Percentiles rank a stretch among this genome's conserved stretches.
phyloP scores from a whole-genome alignment of 495 filamentous ascomycete species.

The Cetradonia linearis region DNA sequence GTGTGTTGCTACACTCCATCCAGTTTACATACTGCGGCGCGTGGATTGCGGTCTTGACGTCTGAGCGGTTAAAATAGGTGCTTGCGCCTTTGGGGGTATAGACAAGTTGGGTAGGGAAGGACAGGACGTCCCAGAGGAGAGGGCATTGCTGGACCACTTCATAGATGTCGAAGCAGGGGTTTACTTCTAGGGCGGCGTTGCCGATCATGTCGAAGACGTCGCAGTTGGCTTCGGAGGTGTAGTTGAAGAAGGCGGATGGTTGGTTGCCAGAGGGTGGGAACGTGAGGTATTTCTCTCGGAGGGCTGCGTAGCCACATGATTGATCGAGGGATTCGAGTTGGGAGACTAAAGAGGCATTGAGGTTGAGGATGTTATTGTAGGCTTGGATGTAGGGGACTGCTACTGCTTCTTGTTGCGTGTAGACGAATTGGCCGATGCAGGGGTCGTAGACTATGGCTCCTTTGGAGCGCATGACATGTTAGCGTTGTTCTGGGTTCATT shows the following conservation, averaged over 20 bases:
- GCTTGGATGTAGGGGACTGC: constrained; percentile 40
- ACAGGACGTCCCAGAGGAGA: constrained; percentile 40
- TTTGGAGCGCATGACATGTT: constrained; percentile 5
- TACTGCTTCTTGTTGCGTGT: constrained; percentile 30
- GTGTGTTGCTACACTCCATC: constrained; percentile 32
- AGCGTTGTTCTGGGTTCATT: constrained; percentile 17
- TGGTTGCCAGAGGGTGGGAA: constrained; percentile 42
- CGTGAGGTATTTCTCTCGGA: constrained; percentile 43
- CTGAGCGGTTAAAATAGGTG: constrained; percentile 47
- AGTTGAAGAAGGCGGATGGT: constrained; percentile 28
- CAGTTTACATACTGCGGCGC: constrained; percentile 39
- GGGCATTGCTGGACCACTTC: constrained; percentile 40
- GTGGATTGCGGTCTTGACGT: constrained; percentile 48
- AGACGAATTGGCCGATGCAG: constrained; percentile 36
- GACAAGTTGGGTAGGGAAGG: constrained; percentile 34
- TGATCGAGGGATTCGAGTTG: constrained; percentile 40
- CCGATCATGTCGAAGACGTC: constrained; percentile 42
- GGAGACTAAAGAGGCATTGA: constrained; percentile 44
- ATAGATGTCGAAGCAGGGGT: constrained; percentile 56
- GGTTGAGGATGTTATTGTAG: constrained; percentile 44
- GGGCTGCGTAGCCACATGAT: constrained; percentile 46
- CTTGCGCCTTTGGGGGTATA: constrained; percentile 35
- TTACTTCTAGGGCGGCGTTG: constrained; percentile 37
- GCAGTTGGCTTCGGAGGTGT: constrained; percentile 43
- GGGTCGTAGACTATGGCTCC: constrained; percentile 34